These are phyloP conservation scores for Penicillium sp. DNA, from an alignment of 2,329 filamentous ascomycete species.

Conservation along the genomic window DNA sequence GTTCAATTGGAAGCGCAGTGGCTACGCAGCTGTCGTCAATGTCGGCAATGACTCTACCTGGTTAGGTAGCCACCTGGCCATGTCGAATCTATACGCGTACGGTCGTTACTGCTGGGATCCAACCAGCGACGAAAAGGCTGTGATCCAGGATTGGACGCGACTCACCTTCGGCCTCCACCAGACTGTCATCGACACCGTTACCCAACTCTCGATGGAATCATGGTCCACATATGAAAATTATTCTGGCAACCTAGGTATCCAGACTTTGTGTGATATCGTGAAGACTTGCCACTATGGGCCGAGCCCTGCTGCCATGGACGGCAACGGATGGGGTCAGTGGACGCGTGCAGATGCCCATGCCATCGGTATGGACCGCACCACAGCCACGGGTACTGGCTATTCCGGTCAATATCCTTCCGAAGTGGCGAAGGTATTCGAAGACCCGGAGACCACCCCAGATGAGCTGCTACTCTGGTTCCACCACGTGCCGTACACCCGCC, in stretches of 20 bases:
- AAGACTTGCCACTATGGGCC: constrained; percentile 66
- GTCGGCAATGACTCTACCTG: constrained; percentile 67
- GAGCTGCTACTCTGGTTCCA: constrained; percentile 73
- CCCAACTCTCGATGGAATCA: constrained; percentile 65
- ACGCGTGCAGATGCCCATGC: constrained; percentile 61
- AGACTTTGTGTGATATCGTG: constrained; percentile 69
- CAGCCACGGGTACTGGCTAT: constrained; percentile 66
- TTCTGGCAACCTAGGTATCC: constrained; percentile 68
- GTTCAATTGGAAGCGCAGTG: constrained; percentile 59
- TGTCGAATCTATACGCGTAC: constrained; percentile 72
- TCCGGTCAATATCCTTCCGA: constrained; percentile 67
- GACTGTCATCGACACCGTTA: constrained; percentile 60
- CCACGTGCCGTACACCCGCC: constrained; percentile 68
- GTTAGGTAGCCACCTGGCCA: constrained; percentile 68
- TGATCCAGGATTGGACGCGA: constrained; percentile 67
- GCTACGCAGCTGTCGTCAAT: constrained; percentile 68
- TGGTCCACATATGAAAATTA: constrained; percentile 74
- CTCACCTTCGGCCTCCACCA: constrained; percentile 63
- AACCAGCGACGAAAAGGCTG: constrained; percentile 46
- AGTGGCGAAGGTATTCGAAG: constrained; percentile 60
- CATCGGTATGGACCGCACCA: constrained; percentile 72
- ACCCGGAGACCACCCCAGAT: constrained; percentile 65
- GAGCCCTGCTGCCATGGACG: constrained; percentile 66
- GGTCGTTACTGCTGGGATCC: constrained; percentile 69
- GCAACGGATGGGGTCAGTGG: constrained; percentile 72